Conservation (phyloP, 257 asterid genomes). For the Solanum peruvianum region DNA sequence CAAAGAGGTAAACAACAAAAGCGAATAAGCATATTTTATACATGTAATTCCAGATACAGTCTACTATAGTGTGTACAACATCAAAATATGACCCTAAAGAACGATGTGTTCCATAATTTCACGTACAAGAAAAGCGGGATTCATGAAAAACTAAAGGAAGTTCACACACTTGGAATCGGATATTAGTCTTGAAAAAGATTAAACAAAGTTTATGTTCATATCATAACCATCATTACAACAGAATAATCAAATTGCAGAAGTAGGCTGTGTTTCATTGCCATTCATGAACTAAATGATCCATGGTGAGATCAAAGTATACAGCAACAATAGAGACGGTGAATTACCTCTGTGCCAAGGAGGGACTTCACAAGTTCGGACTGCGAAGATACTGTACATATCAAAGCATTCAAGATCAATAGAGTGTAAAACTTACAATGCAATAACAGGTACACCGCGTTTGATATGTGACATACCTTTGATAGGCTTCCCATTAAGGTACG, state of each 20-base stretch:
- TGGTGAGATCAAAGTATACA: neutral
- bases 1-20: neutral
- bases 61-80: neutral
- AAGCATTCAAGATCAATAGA: neutral
- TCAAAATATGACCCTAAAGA: neutral
- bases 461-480: constrained; percentile 37
- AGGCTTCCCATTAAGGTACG: constrained; percentile 64
- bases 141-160: neutral
- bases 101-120: neutral
- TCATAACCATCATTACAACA: neutral
- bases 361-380: constrained; percentile 68
- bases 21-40: neutral
- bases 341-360: constrained; percentile 83
- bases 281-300: neutral
- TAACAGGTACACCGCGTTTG: too few relatives aligned
- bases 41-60: neutral
- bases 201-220: neutral
- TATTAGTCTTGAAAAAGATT: neutral
- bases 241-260: neutral
- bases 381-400: constrained; percentile 50
- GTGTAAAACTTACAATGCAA: neutral
- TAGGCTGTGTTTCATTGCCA: neutral
- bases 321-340: neutral
- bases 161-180: neutral
- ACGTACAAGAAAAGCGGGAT: neutral